Evolutionary conservation across 768 basidiomycete genomes (phyloP).

Genomic region (Paxillus ammoniavirescens): DNA sequence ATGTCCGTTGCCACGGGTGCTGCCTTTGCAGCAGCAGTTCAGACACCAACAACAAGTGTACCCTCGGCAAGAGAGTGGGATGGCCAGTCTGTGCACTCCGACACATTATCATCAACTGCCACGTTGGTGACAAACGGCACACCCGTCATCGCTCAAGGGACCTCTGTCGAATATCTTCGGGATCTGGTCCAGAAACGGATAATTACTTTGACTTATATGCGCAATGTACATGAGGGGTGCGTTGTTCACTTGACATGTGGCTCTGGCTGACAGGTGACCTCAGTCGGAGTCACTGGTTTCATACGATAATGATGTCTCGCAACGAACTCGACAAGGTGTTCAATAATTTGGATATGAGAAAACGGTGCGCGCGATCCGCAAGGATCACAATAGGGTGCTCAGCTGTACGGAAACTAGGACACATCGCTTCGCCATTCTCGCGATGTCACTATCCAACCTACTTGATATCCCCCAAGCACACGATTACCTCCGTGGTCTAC

Average conservation of each 20-base stretch:
- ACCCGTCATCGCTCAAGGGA: constrained; percentile 47
- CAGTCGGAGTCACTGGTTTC: constrained; percentile 85
- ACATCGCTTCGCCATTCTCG: constrained; percentile 78
- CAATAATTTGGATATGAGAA: constrained; percentile 73
- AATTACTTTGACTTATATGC: constrained; percentile 79
- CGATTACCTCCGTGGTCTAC: constrained; percentile 75
- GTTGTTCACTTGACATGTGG: constrained; percentile 24
- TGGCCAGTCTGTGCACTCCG: constrained; percentile 61
- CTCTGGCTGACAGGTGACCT: constrained; percentile 1
- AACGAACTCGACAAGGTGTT: constrained; percentile 74
- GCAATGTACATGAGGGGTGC: constrained; percentile 85
- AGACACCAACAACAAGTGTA: constrained; percentile 38
- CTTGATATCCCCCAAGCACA: constrained; percentile 79
- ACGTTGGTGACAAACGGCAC: constrained; percentile 36
- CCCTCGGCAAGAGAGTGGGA: constrained; percentile 64
- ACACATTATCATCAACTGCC: constrained; percentile 40
- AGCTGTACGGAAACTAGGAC: constrained; percentile 50
- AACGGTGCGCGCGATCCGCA: constrained; percentile 48
- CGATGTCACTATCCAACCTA: constrained; percentile 80
- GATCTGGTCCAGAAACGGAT: constrained; percentile 83
- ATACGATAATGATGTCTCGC: constrained; percentile 78
- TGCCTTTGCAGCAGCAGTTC: constrained; percentile 35
- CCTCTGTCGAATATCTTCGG: constrained; percentile 75
- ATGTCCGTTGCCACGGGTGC: constrained; percentile 37
- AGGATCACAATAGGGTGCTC: background rate